These are phyloP conservation scores for Neospermospora avenae DNA, from an alignment of 2,329 filamentous ascomycete species.

Conservation along the genomic window DNA sequence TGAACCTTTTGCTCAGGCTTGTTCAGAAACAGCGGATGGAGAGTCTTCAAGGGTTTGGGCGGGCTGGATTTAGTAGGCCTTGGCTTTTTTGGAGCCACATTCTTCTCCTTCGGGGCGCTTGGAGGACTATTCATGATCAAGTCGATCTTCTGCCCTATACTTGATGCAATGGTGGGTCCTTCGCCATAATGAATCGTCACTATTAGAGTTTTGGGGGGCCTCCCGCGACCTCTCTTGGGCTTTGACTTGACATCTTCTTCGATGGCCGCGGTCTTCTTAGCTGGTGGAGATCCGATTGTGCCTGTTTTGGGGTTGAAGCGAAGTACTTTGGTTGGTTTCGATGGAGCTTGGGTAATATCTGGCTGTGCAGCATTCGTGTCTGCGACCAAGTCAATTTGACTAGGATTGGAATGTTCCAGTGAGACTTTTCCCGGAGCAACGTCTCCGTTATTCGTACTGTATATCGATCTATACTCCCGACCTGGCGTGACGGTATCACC, in stretches of 20 bases:
- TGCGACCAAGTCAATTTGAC: no score
- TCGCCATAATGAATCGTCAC: conserved; percentile 58
- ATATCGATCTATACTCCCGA: not conserved
- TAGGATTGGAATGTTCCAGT: no score
- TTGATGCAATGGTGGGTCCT: conserved; percentile 43
- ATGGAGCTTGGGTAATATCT: not conserved
- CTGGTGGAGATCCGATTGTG: conserved; percentile 60
- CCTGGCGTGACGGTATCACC: not conserved
- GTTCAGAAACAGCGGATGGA: conserved; percentile 68
- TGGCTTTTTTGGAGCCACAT: conserved; percentile 13
- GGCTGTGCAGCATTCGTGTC: not conserved
- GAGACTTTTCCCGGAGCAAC: no score
- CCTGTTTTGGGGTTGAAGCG: conserved; percentile 58
- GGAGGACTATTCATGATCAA: conserved; percentile 48
- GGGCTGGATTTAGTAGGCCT: conserved; percentile 28
- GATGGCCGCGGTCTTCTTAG: conserved; percentile 42
- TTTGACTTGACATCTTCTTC: conserved; percentile 10
- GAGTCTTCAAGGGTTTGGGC: conserved; percentile 40
- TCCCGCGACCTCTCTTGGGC: conserved; percentile 35
- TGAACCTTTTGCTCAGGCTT: conserved; percentile 41
- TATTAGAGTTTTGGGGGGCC: conserved; percentile 41
- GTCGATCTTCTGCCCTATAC: conserved; percentile 59
- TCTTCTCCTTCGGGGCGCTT: not conserved
- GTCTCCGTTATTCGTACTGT: not conserved
- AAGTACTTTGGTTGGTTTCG: conserved; percentile 48